A percentile compares a stretch with the other conserved stretches of the same genome.
Conservation (phyloP, 257 asterid species). For the Solanum habrochaites region DNA sequence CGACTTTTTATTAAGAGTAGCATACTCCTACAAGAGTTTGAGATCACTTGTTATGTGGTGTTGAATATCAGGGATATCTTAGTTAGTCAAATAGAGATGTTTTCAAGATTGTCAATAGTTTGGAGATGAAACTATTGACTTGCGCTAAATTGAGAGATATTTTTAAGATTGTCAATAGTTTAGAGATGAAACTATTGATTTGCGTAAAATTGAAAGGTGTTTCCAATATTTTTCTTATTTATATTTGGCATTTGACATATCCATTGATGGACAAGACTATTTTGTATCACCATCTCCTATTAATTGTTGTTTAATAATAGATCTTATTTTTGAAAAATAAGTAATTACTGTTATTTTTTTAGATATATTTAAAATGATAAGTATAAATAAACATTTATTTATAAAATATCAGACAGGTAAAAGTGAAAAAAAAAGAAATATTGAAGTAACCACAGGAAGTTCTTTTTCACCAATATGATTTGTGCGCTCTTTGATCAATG, state of each 20-base stretch:
- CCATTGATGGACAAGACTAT: not conserved
- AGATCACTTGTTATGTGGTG: not conserved
- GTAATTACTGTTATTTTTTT: too few species aligned
- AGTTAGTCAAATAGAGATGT: not conserved
- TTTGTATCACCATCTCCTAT: not conserved
- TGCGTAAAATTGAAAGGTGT: rapidly evolving
- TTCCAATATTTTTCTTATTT: not conserved
- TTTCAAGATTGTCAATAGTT: not conserved
- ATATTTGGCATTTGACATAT: too few species aligned
- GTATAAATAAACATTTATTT: too few species aligned
- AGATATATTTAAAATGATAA: too few species aligned
- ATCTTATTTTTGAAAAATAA: too few species aligned
- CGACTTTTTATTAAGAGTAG: not conserved
- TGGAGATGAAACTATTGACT: too few species aligned
- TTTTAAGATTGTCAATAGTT: not conserved
- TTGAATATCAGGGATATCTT: too few species aligned
- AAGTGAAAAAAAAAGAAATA: not conserved
- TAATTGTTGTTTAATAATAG: not conserved
- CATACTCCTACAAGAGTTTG: not conserved
- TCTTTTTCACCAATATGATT: not conserved
- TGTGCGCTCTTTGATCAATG: not conserved
- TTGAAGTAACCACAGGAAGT: not conserved
- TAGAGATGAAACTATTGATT: too few species aligned
- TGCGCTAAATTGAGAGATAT: not conserved
- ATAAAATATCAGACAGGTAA: too few species aligned